Evolutionary conservation across 306 rosid genomes (phyloP).

Genomic region (Rosa rugosa): DNA sequence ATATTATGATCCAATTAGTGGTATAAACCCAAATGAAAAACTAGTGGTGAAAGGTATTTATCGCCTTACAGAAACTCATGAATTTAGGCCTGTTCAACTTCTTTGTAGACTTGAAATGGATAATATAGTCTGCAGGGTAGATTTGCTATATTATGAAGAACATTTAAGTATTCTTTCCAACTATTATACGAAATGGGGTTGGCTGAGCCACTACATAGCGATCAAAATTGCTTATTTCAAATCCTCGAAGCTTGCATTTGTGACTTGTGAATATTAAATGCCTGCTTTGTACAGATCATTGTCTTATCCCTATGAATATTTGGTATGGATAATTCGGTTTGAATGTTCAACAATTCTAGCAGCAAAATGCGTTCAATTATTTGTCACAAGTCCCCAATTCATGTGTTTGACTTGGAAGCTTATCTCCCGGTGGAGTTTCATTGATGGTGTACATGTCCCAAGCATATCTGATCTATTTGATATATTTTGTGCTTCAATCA

Average conservation of each 20-base stretch:
- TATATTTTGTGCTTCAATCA: neutral
- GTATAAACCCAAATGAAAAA: slow-evolving; percentile 11
- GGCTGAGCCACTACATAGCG: too few species aligned
- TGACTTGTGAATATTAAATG: slow-evolving; percentile 5
- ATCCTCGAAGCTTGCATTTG: neutral
- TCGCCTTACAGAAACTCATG: slow-evolving; percentile 11
- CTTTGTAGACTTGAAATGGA: slow-evolving; percentile 11
- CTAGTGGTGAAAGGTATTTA: slow-evolving; percentile 16
- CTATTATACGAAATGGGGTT: too few species aligned
- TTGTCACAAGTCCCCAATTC: neutral
- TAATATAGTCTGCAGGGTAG: slow-evolving; percentile 9
- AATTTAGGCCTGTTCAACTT: slow-evolving; percentile 8
- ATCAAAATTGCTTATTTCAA: neutral
- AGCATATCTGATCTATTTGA: neutral
- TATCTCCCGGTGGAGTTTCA: neutral
- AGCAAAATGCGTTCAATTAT: neutral
- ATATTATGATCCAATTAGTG: slow-evolving; percentile 17
- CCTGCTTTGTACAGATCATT: neutral
- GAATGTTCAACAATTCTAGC: neutral
- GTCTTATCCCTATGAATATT: neutral
- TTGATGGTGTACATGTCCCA: neutral
- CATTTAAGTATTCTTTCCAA: slow-evolving; percentile 9
- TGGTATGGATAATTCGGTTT: too few species aligned
- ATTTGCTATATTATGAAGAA: neutral
- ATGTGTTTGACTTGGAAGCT: neutral